phyloP scores from a whole-genome alignment of 2,329 filamentous ascomycete species.

The Trichoderma polysporum region DNA sequence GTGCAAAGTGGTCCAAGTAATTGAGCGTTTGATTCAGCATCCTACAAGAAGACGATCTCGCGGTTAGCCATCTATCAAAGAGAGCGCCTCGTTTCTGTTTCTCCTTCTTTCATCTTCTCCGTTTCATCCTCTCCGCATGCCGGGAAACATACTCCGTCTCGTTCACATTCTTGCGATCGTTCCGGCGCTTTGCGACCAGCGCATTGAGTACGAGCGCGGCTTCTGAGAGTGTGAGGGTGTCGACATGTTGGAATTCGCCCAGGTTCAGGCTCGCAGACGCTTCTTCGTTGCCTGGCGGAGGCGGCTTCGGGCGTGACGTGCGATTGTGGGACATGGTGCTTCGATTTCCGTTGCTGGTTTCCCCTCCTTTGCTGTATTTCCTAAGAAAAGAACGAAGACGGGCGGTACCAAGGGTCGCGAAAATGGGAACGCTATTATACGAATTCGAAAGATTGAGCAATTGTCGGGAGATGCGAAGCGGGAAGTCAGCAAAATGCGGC shows the following conservation, averaged over 20 bases:
- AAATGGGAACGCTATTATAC: neutral
- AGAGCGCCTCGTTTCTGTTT: neutral
- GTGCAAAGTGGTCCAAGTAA: constrained; percentile 91
- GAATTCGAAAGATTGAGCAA: neutral
- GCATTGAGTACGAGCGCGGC: constrained; percentile 89
- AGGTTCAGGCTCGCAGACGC: constrained; percentile 78
- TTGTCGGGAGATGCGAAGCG: neutral
- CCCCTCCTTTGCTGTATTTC: neutral
- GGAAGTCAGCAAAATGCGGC: neutral
- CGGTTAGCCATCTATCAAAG: neutral
- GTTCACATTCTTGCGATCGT: constrained; percentile 77
- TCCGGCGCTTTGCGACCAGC: constrained; percentile 75
- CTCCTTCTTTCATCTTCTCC: neutral
- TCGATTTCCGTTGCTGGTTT: neutral
- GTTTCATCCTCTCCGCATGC: neutral
- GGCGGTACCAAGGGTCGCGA: neutral
- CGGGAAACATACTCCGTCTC: constrained; percentile 69
- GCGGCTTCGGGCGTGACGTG: constrained; percentile 67
- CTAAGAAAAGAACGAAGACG: neutral
- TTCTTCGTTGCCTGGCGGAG: constrained; percentile 79
- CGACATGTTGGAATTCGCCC: constrained; percentile 89
- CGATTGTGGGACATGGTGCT: constrained; percentile 18
- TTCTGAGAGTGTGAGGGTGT: constrained; percentile 89
- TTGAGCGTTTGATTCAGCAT: constrained; percentile 85
- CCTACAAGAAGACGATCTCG: constrained; percentile 38